These are phyloP conservation scores for Globisporangium paddicum DNA, from an alignment of 352 stramenopile genomes.

Conservation along the genomic window DNA sequence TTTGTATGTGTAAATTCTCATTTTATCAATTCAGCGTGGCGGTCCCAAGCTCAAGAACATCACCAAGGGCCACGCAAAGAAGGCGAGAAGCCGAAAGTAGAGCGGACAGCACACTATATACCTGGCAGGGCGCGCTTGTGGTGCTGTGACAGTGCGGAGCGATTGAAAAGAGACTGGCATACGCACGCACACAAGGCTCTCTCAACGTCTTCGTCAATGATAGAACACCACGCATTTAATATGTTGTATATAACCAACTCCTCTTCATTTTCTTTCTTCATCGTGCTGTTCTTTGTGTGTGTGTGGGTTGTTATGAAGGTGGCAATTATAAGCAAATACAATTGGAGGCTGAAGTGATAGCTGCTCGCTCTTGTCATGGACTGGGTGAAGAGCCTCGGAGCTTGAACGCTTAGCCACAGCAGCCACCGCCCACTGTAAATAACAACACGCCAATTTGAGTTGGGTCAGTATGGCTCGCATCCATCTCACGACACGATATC, in stretches of 20 bases:
- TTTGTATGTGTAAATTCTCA: background rate
- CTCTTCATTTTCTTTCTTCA: constrained; percentile 7
- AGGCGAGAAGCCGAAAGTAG: constrained; percentile 51
- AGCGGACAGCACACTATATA: constrained; percentile 2
- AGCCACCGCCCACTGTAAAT: constrained; percentile 43
- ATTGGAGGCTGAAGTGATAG: background rate
- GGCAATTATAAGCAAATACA: background rate
- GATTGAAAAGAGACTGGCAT: too few species aligned
- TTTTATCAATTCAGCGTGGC: constrained; percentile 9
- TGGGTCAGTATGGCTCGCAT: too few species aligned
- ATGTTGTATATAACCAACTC: constrained; percentile 12
- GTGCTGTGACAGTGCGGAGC: too few species aligned
- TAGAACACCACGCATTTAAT: constrained; percentile 12
- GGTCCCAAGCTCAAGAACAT: constrained; percentile 65
- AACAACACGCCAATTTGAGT: background rate
- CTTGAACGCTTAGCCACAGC: constrained; percentile 31
- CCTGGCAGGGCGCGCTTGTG: constrained; percentile 1
- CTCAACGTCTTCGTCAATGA: constrained; percentile 7
- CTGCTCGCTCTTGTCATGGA: constrained; percentile 10
- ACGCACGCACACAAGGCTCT: background rate
- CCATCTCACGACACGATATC: too few species aligned
- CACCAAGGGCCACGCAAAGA: constrained; percentile 67
- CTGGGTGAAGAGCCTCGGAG: background rate
- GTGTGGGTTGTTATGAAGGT: background rate
- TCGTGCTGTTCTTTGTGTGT: too few species aligned